A percentile compares a stretch with the other conserved stretches of the same genome.
phyloP scores from a whole-genome alignment of 2,329 filamentous ascomycete species.

The Botrytis squamosa region DNA sequence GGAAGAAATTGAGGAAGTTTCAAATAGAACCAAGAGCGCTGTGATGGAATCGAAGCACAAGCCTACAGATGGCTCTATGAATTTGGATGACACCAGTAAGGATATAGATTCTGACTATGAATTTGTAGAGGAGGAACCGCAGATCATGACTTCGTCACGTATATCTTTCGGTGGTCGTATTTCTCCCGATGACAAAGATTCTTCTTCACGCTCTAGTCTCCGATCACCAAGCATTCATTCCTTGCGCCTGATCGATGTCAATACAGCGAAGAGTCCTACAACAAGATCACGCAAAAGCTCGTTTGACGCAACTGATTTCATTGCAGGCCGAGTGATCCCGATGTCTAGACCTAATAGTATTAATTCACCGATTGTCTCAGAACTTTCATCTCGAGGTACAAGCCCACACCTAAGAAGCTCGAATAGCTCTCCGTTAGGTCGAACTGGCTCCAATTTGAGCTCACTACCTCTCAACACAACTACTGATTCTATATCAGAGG shows the following conservation, averaged over 20 bases:
- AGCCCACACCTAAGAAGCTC: constrained; percentile 33
- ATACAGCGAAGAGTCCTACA: constrained; percentile 31
- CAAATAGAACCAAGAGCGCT: constrained; percentile 10
- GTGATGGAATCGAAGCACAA: constrained; percentile 27
- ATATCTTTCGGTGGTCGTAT: constrained; percentile 36
- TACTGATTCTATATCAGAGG: constrained; percentile 36
- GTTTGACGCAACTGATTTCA: constrained; percentile 28
- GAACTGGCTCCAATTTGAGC: constrained; percentile 31
- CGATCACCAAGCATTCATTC: constrained; percentile 38
- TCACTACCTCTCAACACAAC: constrained; percentile 27
- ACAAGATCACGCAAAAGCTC: constrained; percentile 29
- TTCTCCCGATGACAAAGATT: constrained; percentile 32
- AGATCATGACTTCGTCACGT: constrained; percentile 40
- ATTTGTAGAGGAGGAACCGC: constrained; percentile 36
- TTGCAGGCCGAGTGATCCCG: constrained; percentile 24
- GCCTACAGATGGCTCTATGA: constrained; percentile 26
- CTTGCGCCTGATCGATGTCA: constrained; percentile 38
- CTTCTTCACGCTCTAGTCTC: constrained; percentile 29
- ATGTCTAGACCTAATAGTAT: constrained; percentile 32
- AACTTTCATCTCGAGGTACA: constrained; percentile 29
- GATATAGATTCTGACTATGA: constrained; percentile 33
- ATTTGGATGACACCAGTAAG: constrained; percentile 29
- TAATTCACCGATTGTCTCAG: constrained; percentile 26
- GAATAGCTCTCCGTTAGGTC: constrained; percentile 31
- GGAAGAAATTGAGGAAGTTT: constrained; percentile 15